These are phyloP conservation scores for Cyclospora cayetanensis DNA, from an alignment of 169 alveolate species.

Conservation along the genomic window DNA sequence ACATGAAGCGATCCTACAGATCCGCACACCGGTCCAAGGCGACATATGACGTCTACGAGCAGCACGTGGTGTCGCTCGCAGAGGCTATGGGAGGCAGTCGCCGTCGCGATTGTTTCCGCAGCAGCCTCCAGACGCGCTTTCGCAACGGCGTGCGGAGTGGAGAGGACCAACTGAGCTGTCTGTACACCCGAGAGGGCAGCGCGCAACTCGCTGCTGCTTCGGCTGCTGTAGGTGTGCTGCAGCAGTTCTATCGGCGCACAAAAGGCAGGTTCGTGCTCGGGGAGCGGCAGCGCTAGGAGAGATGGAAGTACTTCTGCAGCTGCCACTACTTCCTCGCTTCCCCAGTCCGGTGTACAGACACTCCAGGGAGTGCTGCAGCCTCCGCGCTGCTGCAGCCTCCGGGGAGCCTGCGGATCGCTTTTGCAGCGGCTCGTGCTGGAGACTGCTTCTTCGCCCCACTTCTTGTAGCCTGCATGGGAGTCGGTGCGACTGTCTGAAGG, in stretches of 20 bases:
- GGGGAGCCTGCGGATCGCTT: neutral
- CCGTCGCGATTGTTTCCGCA: conserved; percentile 26
- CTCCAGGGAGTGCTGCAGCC: conserved; percentile 54
- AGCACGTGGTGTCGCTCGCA: conserved; percentile 43
- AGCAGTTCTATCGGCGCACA: conserved; percentile 54
- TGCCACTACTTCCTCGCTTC: neutral
- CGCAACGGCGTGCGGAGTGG: conserved; percentile 46
- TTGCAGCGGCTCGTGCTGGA: conserved; percentile 44
- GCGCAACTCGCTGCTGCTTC: conserved; percentile 58
- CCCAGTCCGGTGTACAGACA: neutral
- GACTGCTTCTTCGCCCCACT: conserved; percentile 14
- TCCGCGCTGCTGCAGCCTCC: conserved; percentile 27
- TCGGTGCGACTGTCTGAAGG: neutral
- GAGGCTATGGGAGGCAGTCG: neutral
- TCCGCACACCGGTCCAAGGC: conserved; percentile 57
- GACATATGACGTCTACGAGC: conserved; percentile 37
- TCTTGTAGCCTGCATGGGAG: too few species aligned
- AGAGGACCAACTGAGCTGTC: conserved; percentile 49
- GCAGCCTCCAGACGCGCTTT: conserved; percentile 45
- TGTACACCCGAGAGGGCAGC: conserved; percentile 60
- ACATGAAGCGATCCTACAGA: conserved; percentile 43
- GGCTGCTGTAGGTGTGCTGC: conserved; percentile 52
- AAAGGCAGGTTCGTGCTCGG: conserved; percentile 34
- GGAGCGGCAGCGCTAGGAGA: conserved; percentile 57
- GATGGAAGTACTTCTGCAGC: conserved; percentile 57